Percentiles rank a stretch among this genome's conserved stretches.
Evolutionary conservation across 2,329 filamentous ascomycete genomes (phyloP).

Genomic region (Trichoderma sp.): DNA sequence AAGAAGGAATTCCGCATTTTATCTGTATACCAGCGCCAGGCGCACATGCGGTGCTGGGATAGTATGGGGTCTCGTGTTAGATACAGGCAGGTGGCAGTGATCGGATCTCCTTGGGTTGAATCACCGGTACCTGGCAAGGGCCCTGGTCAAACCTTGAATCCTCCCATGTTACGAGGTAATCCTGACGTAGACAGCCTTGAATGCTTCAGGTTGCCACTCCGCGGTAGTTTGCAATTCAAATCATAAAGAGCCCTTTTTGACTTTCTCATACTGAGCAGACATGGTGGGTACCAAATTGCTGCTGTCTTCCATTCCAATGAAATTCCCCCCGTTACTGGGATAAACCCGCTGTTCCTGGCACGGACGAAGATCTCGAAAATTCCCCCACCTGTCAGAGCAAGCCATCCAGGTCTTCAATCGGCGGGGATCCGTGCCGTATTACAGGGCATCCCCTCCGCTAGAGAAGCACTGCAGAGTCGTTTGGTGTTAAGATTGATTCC

Average conservation of each 20-base stretch:
- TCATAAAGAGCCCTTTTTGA: background rate
- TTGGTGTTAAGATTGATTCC: background rate
- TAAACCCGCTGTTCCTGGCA: background rate
- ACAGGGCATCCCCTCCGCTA: background rate
- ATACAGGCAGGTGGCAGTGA: background rate
- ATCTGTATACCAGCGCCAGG: background rate
- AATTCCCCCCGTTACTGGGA: background rate
- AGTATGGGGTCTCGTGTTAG: background rate
- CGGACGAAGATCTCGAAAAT: background rate
- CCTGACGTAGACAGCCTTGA: background rate
- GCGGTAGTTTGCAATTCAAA: background rate
- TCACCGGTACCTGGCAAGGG: background rate
- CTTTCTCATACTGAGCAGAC: background rate
- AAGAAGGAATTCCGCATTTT: background rate
- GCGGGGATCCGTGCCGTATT: background rate
- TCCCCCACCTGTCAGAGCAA: background rate
- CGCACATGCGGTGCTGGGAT: background rate
- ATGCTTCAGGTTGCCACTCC: background rate
- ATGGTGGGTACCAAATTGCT: background rate
- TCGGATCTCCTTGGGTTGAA: background rate
- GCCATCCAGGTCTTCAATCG: background rate
- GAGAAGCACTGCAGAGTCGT: background rate
- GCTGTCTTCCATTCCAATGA: background rate
- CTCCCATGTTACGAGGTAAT: background rate
- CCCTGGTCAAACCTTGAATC: constrained; percentile 11